Evolutionary conservation across 2,329 filamentous ascomycete species (phyloP), one percentile per base, ranked within the genome.

Genomic region (Capronia coronata): DNA sequence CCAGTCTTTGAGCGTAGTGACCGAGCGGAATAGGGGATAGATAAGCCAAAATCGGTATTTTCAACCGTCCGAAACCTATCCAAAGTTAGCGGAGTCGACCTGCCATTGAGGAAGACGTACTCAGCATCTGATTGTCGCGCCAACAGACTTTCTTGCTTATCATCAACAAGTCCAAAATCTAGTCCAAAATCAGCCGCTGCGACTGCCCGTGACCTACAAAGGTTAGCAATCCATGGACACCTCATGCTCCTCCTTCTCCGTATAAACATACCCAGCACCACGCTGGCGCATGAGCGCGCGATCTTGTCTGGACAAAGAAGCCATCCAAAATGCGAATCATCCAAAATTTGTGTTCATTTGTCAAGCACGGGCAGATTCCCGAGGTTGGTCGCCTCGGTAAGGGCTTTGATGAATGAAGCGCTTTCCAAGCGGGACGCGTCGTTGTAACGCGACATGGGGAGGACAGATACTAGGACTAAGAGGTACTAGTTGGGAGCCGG

Each of bases 201-300:
- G n/a, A 58, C 39, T 16, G 44, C 38, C 23, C 55, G 53, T 16
- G 50, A 49, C 41, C 49, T 46, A 45, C 18, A 2, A 30, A 23
- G 16, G 29, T 46, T 32, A 48, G 37, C 29, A 18, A 35, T n/a
- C 6, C 14, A 7, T 10, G 7, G 21, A 8, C 37, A 22, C 8
- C 37, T 11, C 37, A 39, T 21, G 27, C 45, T 47, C 27, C 22
- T 32, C 10, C 47, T 52, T 52, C 41, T 7, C 32, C 6, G 18
- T 21, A 3, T 42, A 58, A 61, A 65, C 73, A 62, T 73, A 78
- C 75, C 71, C 75, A 62, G 76, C 75, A 63, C 76, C 76, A 61
- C 76, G 75, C 65, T 76, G 72, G 65, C 75, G 76, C 73, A 77
- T 75, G 62, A 73, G 72, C 61, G 71, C 71, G 61, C 74, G 73